Evolutionary conservation across 2,329 filamentous ascomycete species (phyloP).

Genomic region (Trichoderma guizhouense): DNA sequence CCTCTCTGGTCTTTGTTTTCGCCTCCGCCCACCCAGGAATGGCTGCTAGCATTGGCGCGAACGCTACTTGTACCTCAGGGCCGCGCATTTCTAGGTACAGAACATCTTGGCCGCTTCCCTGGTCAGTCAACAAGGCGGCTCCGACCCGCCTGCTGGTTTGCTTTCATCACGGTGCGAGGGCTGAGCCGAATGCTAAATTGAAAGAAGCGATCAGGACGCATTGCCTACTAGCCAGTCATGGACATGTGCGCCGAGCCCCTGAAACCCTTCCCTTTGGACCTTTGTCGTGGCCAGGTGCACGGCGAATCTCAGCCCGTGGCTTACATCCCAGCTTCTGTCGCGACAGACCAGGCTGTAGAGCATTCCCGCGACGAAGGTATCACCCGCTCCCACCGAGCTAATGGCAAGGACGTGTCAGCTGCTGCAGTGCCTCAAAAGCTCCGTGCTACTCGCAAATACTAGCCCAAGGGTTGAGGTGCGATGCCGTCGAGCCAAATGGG

Average conservation of each 20-base stretch:
- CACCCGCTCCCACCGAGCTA: conserved; percentile 70
- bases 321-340: conserved; percentile 45
- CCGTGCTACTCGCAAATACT: conserved; percentile 8
- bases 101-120: neutral
- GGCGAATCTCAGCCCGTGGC: conserved; percentile 55
- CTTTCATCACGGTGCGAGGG: neutral
- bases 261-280: conserved; percentile 64
- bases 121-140: neutral
- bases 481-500: neutral
- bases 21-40: neutral
- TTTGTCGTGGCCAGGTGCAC: conserved; percentile 66
- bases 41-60: conserved; percentile 9
- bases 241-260: conserved; percentile 39
- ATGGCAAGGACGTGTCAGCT: conserved; percentile 14
- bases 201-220: conserved; percentile 9
- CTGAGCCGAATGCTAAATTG: neutral
- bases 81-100: conserved; percentile 1
- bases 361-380: conserved; percentile 72
- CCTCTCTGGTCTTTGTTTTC: neutral
- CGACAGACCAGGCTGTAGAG: conserved; percentile 58
- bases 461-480: neutral
- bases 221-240: conserved; percentile 15
- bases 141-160: neutral
- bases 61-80: conserved; percentile 8
- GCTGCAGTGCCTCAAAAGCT: conserved; percentile 16